phyloP scores from a whole-genome alignment of 176 grass and related monocot species.

The Oryza coarctata region DNA sequence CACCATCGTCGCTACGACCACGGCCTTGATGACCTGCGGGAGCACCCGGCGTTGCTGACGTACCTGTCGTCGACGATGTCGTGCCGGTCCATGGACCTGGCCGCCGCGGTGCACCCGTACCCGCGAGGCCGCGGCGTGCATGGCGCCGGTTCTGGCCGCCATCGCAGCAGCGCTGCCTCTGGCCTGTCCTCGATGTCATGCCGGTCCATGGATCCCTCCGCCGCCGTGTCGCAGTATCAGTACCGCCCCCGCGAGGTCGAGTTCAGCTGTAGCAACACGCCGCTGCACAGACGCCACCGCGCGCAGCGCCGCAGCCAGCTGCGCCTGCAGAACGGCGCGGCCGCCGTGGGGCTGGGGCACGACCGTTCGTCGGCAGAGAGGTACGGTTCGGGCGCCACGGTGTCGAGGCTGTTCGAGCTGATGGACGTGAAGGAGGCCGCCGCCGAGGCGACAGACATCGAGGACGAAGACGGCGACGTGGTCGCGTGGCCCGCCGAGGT shows the following conservation, averaged over 20 bases:
- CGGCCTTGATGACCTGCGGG: not conserved
- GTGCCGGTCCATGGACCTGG: conserved; percentile 72
- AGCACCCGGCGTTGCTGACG: conserved; percentile 10
- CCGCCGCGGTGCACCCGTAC: conserved; percentile 51
- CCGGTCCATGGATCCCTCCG: conserved; percentile 58
- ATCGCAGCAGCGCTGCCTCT: not conserved
- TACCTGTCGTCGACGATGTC: conserved; percentile 38
- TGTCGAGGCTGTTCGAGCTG: conserved; percentile 56
- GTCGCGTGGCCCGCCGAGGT: not conserved
- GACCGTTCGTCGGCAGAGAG: not conserved
- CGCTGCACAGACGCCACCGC: conserved; percentile 36
- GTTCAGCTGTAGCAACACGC: conserved; percentile 92
- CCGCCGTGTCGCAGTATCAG: conserved; percentile 47
- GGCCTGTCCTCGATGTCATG: conserved; percentile 51
- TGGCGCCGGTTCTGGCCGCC: not conserved
- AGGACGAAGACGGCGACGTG: not conserved
- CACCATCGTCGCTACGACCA: not conserved
- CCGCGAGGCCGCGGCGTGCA: not conserved
- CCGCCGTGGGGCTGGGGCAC: not conserved
- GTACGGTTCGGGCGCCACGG: conserved; percentile 9
- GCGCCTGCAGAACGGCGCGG: not conserved
- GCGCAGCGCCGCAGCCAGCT: conserved; percentile 1
- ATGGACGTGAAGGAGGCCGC: conserved; percentile 45
- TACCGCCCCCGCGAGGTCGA: conserved; percentile 66
- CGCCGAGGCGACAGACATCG: not conserved